Evolutionary conservation across 805 yeast species (phyloP).

Genomic region (Saccharomycopsis javanensis): DNA sequence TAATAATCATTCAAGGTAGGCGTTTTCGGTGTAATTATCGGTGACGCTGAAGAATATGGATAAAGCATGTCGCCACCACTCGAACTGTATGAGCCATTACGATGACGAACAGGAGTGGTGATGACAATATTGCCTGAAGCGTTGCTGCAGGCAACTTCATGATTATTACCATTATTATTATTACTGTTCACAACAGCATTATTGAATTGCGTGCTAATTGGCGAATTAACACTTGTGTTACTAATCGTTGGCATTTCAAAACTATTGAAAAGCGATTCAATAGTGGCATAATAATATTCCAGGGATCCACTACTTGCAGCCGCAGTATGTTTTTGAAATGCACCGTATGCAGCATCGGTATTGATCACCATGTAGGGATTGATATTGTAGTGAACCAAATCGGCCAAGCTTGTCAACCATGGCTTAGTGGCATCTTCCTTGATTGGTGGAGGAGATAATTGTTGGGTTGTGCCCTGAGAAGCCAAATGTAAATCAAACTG

Average conservation of each 20-base stretch:
- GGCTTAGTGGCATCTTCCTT: background rate
- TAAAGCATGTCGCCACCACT: background rate
- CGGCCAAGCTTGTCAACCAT: background rate
- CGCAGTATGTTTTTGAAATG: background rate
- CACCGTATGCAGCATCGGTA: background rate
- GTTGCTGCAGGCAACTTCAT: background rate
- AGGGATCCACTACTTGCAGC: background rate
- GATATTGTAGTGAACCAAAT: background rate
- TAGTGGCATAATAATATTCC: background rate
- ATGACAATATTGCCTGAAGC: background rate
- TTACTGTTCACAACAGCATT: background rate
- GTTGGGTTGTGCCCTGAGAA: background rate
- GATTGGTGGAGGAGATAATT: background rate
- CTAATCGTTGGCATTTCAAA: background rate
- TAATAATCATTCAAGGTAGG: background rate
- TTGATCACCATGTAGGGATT: background rate
- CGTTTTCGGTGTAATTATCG: background rate
- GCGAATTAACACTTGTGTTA: background rate
- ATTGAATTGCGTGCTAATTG: background rate
- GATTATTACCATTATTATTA: background rate
- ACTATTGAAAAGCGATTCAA: background rate
- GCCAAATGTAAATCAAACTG: slow-evolving; percentile 17
- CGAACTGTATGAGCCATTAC: background rate
- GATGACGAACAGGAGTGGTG: background rate
- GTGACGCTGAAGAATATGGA: background rate